Conservation (phyloP, 2,329 filamentous ascomycete species). For the Sporothrix pallida region DNA sequence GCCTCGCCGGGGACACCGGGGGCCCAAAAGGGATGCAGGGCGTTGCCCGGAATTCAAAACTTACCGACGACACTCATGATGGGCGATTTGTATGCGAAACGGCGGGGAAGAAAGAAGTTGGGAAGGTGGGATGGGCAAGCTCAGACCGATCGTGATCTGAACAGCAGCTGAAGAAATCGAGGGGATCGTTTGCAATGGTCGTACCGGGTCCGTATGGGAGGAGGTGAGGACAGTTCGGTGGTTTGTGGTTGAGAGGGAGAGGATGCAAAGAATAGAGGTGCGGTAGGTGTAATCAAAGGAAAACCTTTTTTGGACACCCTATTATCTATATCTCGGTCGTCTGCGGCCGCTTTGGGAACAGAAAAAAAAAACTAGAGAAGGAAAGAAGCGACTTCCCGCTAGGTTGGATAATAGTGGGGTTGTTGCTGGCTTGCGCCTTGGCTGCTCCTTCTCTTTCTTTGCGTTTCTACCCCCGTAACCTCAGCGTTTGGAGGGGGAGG, state of each 20-base stretch:
- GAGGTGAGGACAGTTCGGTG: slow-evolving; percentile 24
- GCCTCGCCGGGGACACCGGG: background rate
- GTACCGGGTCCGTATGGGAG: slow-evolving; percentile 20
- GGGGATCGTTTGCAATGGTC: slow-evolving; percentile 1
- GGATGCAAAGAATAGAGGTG: slow-evolving; percentile 7
- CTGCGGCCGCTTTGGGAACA: slow-evolving; percentile 16
- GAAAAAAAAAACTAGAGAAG: slow-evolving; percentile 23
- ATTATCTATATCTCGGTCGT: slow-evolving; percentile 25
- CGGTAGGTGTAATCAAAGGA: slow-evolving; percentile 17
- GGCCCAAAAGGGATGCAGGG: too few species aligned
- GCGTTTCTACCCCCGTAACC: slow-evolving; percentile 24
- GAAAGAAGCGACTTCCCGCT: slow-evolving; percentile 9
- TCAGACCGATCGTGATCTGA: slow-evolving; percentile 23
- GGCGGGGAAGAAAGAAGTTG: slow-evolving; percentile 7
- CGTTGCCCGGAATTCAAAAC: slow-evolving; percentile 17
- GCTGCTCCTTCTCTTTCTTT: slow-evolving; percentile 29
- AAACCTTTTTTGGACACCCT: slow-evolving; percentile 27
- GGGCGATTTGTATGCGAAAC: slow-evolving; percentile 31
- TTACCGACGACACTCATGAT: slow-evolving; percentile 40
- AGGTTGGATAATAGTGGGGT: slow-evolving; percentile 29
- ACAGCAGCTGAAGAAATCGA: background rate
- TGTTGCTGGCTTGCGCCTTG: slow-evolving; percentile 9
- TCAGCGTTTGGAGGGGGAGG: slow-evolving; percentile 19
- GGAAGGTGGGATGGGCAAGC: slow-evolving; percentile 7
- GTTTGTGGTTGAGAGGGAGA: background rate